Base-by-base conservation (phyloP, 305 asterid genomes). In the Fraxinus dipetala region DNA sequence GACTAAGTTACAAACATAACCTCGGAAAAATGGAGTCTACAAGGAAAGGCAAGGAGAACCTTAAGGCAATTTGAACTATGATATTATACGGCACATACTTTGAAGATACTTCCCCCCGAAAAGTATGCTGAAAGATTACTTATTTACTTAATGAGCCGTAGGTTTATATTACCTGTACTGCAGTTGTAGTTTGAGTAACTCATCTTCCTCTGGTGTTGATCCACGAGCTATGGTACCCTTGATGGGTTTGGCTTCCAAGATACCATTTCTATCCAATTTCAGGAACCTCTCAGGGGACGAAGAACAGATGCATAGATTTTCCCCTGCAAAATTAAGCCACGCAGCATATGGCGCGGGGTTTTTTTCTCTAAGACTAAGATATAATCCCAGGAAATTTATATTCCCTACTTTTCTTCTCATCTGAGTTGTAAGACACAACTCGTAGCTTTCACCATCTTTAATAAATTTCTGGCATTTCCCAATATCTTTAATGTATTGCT, bases 211-310 rank as follows among this genome's bases (percentile, higher is more conserved):
- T 0, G 89, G 87, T 10, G 95, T 87, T 24, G 85, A 79, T 72
- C 99, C 98, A 78, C 99, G 99, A 85, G 98, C 94, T 85, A 91
- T 87, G 67, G 98, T 96, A 35, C 98, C 99, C 85, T 96, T 96
- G 72, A 96, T 96, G 36, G 98, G 98, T 87, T 94, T 96, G 24
- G 99, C 99, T 88, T 96, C 99, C 83, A 96, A 85, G 82, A 93
- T 70, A 36, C 95, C 98, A 65, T 93, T 84, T 85, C 88, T 86
- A 61, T 96, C 97, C 92, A 96, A 82, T 82, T 91, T 90, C 75
- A 96, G 86, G 85, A 96, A 96, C 86, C 99, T 91, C 86, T 96
- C 99, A n/a, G 99, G 99, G 11, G 99, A 94, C 63, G 99, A 94
- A 86, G 94, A 94, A 85, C 98, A 94, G 70, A 96, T 89, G 77